A percentile compares a stretch with the other conserved stretches of the same genome.
Evolutionary conservation across 805 yeast species (phyloP).

Genomic region (Kuraishia molischiana): DNA sequence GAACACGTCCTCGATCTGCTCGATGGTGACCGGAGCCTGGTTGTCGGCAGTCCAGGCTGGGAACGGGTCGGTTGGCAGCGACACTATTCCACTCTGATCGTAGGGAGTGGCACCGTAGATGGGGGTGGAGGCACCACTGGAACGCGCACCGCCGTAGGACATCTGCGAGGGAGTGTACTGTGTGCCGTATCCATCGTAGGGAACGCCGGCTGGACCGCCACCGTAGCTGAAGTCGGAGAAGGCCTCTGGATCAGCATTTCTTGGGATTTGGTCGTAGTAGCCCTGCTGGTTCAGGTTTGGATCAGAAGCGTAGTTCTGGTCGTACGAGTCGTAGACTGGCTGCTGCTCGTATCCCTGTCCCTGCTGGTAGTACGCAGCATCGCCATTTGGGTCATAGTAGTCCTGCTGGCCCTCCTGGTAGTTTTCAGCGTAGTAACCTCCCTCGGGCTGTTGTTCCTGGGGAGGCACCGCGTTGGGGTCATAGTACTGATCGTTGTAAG

Average conservation of each 20-base stretch:
- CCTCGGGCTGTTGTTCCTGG: conserved; percentile 12
- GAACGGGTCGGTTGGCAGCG: conserved; percentile 84
- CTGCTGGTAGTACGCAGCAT: conserved; percentile 17
- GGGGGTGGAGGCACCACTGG: conserved; percentile 93
- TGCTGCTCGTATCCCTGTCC: conserved; percentile 15
- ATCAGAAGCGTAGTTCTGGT: conserved; percentile 33
- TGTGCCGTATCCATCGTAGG: conserved; percentile 56
- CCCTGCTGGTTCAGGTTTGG: conserved; percentile 29
- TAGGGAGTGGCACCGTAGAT: conserved; percentile 52
- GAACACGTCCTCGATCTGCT: conserved; percentile 80
- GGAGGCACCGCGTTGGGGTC: conserved; percentile 24
- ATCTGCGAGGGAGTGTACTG: conserved; percentile 81
- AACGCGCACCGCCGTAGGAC: conserved; percentile 78
- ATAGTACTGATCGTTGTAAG: conserved; percentile 49
- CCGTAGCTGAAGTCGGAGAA: conserved; percentile 54
- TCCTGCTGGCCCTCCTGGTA: conserved; percentile 15
- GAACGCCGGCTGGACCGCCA: conserved; percentile 25
- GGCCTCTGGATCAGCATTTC: conserved; percentile 38
- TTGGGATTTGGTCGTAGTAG: conserved; percentile 43
- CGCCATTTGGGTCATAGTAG: conserved; percentile 19
- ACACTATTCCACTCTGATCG: conserved; percentile 39
- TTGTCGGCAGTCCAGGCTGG: conserved; percentile 99
- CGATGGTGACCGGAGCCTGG: conserved; percentile 76
- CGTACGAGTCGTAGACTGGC: conserved; percentile 7
- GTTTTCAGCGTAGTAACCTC: conserved; percentile 23